phyloP scores from a whole-genome alignment of 306 rosid genomes.

The Arachis hypogaea region DNA sequence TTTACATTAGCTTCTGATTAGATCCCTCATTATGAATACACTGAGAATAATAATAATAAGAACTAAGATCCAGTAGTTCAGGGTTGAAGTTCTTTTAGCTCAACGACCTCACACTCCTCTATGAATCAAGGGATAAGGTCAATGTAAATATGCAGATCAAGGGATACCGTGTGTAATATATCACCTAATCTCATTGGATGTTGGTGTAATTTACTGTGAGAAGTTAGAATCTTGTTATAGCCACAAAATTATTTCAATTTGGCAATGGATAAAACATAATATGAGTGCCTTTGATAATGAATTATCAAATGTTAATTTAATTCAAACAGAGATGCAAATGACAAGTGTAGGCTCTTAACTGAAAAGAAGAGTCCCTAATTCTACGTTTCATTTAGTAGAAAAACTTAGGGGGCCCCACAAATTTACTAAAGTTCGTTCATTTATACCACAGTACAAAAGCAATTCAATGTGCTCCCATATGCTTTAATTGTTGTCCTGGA shows the following conservation, averaged over 20 bases:
- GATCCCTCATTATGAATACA: neutral
- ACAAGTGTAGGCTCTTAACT: conserved; percentile 2
- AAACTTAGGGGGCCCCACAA: conserved; percentile 10
- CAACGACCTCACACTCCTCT: neutral
- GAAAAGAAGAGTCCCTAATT: conserved; percentile 6
- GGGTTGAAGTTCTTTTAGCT: conserved; percentile 20
- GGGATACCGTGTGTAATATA: too few relatives aligned
- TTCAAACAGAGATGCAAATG: conserved; percentile 20
- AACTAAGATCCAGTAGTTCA: neutral
- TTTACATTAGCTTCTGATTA: neutral
- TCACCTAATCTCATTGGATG: too few relatives aligned
- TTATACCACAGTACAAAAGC: conserved; percentile 27
- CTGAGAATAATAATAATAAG: neutral
- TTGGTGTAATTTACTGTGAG: neutral
- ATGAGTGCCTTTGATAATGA: neutral
- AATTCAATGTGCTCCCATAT: conserved; percentile 26
- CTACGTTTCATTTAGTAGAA: neutral
- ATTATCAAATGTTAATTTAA: conserved; percentile 7
- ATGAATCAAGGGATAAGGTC: neutral
- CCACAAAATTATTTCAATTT: neutral
- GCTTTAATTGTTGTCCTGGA: conserved; percentile 21
- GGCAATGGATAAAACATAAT: conserved; percentile 6
- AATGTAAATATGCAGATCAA: too few relatives aligned
- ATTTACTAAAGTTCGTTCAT: conserved; percentile 29
- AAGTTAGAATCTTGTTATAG: conserved; percentile 5